phyloP scores from a whole-genome alignment of 1,284 basidiomycete species.

The Flammula alnicola region DNA sequence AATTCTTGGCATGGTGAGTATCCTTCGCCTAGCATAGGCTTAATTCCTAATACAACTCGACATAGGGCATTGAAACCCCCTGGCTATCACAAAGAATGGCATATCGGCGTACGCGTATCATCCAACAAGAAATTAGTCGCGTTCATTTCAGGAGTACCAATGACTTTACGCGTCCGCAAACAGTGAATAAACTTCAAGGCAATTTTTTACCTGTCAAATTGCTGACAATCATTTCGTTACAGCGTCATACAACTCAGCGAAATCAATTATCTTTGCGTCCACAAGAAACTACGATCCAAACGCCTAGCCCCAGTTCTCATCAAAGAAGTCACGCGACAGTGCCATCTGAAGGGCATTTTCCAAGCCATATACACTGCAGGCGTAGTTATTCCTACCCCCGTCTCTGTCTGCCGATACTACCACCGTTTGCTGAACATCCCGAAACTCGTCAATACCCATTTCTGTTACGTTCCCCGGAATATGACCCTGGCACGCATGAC shows the following conservation, averaged over 20 bases:
- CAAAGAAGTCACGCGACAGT: slow-evolving; percentile 96
- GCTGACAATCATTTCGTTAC: slow-evolving; percentile 3
- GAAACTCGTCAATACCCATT: slow-evolving; percentile 92
- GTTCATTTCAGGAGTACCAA: slow-evolving; percentile 96
- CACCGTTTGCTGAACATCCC: slow-evolving; percentile 93
- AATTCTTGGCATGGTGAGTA: slow-evolving; percentile 89
- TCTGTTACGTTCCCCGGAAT: slow-evolving; percentile 84
- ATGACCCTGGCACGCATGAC: slow-evolving; percentile 90
- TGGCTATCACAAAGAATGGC: slow-evolving; percentile 94
- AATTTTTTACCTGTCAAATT: slow-evolving; percentile 4
- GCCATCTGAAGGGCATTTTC: slow-evolving; percentile 89
- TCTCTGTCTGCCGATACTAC: slow-evolving; percentile 89
- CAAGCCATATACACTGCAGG: slow-evolving; percentile 98
- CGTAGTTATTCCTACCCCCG: slow-evolving; percentile 88
- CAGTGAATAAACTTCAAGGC: slow-evolving; percentile 57
- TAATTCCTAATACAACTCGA: not conserved
- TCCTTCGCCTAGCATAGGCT: not conserved
- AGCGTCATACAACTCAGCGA: slow-evolving; percentile 82
- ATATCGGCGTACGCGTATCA: slow-evolving; percentile 91
- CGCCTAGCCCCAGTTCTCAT: slow-evolving; percentile 96
- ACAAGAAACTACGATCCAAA: slow-evolving; percentile 97
- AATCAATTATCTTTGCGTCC: slow-evolving; percentile 98
- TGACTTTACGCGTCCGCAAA: slow-evolving; percentile 78
- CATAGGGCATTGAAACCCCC: slow-evolving; percentile 92
- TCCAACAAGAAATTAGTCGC: slow-evolving; percentile 95